These are phyloP conservation scores for Hypoxylon sp. DNA, from an alignment of 2,329 filamentous ascomycete species.

Conservation along the genomic window DNA sequence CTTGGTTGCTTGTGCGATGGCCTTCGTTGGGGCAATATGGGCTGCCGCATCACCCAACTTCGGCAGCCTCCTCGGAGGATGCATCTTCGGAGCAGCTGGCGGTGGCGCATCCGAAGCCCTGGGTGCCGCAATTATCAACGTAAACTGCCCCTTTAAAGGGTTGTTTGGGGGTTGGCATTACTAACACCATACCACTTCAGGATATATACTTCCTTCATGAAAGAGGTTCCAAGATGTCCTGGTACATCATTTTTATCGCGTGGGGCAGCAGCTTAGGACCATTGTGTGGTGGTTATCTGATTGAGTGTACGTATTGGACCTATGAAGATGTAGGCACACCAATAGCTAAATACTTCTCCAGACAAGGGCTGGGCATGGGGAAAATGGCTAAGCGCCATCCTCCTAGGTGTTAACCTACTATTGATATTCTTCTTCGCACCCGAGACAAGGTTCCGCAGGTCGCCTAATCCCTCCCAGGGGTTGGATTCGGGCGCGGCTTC, in stretches of 20 bases:
- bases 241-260: constrained; percentile 29
- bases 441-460: constrained; percentile 21
- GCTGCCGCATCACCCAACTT: constrained; percentile 17
- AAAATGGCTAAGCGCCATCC: constrained; percentile 27
- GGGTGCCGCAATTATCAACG: constrained; percentile 29
- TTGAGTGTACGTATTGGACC: constrained; percentile 9
- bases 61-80: constrained; percentile 18
- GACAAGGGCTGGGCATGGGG: constrained; percentile 25
- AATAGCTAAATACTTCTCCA: neutral
- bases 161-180: neutral
- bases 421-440: constrained; percentile 32
- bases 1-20: constrained; percentile 20
- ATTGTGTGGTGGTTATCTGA: constrained; percentile 21
- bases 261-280: constrained; percentile 25
- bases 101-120: constrained; percentile 30
- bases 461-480: neutral
- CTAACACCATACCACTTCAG: constrained; percentile 2
- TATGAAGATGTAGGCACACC: neutral
- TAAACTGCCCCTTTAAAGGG: neutral
- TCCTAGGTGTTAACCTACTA: constrained; percentile 25
- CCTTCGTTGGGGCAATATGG: constrained; percentile 22
- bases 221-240: constrained; percentile 29
- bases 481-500: constrained; percentile 1
- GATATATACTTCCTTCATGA: constrained; percentile 32
- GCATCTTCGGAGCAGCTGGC: constrained; percentile 22